phyloP scores from a whole-genome alignment of 768 basidiomycete species.

The Russula sp. region DNA sequence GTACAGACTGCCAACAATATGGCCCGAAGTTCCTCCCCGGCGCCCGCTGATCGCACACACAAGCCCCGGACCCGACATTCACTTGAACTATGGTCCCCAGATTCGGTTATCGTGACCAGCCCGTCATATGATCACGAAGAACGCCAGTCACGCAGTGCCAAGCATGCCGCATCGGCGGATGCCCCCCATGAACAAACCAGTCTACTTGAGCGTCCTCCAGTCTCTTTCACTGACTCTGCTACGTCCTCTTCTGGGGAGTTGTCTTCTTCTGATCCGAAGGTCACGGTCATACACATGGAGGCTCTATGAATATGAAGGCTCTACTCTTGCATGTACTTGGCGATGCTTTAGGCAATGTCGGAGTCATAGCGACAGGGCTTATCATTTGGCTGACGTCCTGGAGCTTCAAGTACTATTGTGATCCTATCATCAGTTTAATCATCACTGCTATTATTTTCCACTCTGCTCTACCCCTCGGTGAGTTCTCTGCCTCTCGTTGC shows the following conservation, averaged over 20 bases:
- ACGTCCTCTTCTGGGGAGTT: background rate
- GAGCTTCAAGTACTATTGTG: conserved; percentile 86
- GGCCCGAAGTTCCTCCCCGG: conserved; percentile 51
- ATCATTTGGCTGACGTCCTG: conserved; percentile 89
- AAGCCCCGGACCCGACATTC: conserved; percentile 33
- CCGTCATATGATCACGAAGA: conserved; percentile 19
- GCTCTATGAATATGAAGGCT: conserved; percentile 98
- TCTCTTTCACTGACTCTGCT: conserved; percentile 10
- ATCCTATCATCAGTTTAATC: conserved; percentile 88
- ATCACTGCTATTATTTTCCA: conserved; percentile 98
- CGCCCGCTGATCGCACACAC: conserved; percentile 28
- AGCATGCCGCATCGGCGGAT: background rate
- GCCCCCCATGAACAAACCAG: conserved; percentile 42
- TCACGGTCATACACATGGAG: conserved; percentile 43
- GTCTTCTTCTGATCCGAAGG: conserved; percentile 27
- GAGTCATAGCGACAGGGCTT: conserved; percentile 92
- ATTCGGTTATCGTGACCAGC: conserved; percentile 6
- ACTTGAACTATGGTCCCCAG: conserved; percentile 22
- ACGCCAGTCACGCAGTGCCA: background rate
- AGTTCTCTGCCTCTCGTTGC: conserved; percentile 32
- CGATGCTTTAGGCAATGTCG: conserved; percentile 96
- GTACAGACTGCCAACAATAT: conserved; percentile 85
- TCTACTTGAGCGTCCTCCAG: conserved; percentile 33
- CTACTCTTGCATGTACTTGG: conserved; percentile 92
- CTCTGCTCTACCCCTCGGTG: conserved; percentile 87